Evolutionary conservation across 2,329 filamentous ascomycete species (phyloP), one percentile per base, ranked within the genome.

Genomic region (Apiospora saccharicola): DNA sequence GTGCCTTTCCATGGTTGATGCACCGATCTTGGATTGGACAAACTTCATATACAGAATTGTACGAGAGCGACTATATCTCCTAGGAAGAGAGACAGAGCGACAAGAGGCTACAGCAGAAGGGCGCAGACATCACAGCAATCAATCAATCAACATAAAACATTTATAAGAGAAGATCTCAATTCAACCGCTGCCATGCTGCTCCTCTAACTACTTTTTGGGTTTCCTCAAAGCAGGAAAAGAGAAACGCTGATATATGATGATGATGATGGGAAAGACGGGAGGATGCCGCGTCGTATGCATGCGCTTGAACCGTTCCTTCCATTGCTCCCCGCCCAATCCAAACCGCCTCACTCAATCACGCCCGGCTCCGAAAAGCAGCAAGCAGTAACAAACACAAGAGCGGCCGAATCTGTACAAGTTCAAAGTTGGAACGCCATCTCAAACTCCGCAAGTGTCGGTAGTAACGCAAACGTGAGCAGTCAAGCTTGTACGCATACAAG

Each of bases 401-500:
- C 12, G 51, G 26, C 14, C 16, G 26, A 7, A 30, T 19, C 22
- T 12, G 41, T 34, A 37, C 30, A 61, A 61, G 53, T 37, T 10
- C 22, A 61, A 34, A 53, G 51, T 30, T 34, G 51, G 51, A 30
- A 57, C 26, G 51, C 51, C 51, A 57, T 57, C 51, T 57, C 16
- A 24, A 61, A 61, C 51, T 57, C 51, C 53, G 53, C 53, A 61
- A 37, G 34, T 34, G 26, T 30, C 24, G 16, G 30, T 26, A 30
- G 24, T 10, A 24, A 26, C 49, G 24, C 24, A 26, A 57, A 57
- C 26, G 51, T 26, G 26, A n/a, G 57, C 57, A 41, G 37, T 64
- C 57, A 34, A 37, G 51, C 53, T 61, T 61, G 53, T 64, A 41
- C 22, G 57, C 57, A 64, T 64, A 64, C 57, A 64, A 64, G 57